phyloP scores from a whole-genome alignment of 148 eudicot species.

The Silene latifolia region DNA sequence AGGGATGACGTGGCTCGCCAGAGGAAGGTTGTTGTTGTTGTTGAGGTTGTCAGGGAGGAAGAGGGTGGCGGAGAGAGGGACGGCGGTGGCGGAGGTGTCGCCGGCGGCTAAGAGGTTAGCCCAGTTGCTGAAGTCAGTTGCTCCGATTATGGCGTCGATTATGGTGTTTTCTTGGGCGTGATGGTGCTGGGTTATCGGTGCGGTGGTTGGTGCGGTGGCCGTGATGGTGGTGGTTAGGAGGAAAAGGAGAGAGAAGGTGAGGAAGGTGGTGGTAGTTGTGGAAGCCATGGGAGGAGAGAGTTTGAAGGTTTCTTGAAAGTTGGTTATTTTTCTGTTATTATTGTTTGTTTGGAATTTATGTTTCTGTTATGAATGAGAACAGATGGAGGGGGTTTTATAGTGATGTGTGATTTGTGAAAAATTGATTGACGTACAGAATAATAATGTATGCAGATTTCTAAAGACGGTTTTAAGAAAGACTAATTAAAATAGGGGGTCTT shows the following conservation, averaged over 20 bases:
- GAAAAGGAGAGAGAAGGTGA: not conserved
- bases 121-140: conserved; percentile 51
- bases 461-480: too few relatives aligned
- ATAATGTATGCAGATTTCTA: too few relatives aligned
- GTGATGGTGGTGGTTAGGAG: conserved; percentile 10
- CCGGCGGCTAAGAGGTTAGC: conserved; percentile 37
- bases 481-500: too few relatives aligned
- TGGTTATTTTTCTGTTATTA: not conserved
- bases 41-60: conserved; percentile 45
- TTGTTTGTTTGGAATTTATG: not conserved
- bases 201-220: not conserved
- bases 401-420: too few relatives aligned
- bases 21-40: conserved; percentile 20
- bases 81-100: conserved; percentile 20
- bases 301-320: not conserved
- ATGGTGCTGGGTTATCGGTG: not conserved
- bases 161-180: conserved; percentile 29
- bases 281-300: not conserved
- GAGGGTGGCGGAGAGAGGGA: conserved; percentile 42
- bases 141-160: conserved; percentile 38
- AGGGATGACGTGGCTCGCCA: conserved; percentile 37
- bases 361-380: not conserved
- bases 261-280: not conserved
- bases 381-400: not conserved
- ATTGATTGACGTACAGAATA: too few relatives aligned